These are phyloP conservation scores for Rhododendron molle DNA, from an alignment of 148 eudicot species.

Conservation along the genomic window DNA sequence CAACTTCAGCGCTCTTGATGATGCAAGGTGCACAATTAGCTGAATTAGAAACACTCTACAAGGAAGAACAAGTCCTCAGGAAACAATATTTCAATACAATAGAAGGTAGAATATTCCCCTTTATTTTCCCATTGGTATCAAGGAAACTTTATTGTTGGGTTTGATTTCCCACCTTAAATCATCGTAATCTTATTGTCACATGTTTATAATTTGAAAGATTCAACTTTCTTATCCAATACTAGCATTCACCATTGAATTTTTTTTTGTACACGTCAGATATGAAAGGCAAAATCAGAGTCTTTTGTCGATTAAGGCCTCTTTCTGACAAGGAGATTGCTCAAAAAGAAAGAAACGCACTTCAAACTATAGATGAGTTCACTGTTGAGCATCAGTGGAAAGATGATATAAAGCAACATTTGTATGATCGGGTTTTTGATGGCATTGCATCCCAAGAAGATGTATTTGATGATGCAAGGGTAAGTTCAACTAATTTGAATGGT, in stretches of 20 bases:
- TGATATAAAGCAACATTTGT: constrained; percentile 80
- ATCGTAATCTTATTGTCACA: not conserved
- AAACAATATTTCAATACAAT: constrained; percentile 86
- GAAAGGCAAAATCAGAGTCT: constrained; percentile 98
- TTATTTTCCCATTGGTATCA: not conserved
- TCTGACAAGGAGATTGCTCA: constrained; percentile 63
- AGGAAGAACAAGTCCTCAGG: constrained; percentile 82
- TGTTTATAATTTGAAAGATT: not conserved
- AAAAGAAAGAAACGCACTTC: constrained; percentile 48
- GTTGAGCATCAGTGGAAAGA: constrained; percentile 95
- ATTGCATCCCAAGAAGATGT: constrained; percentile 78
- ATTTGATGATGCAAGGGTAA: constrained; percentile 94
- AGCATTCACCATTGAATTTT: not conserved
- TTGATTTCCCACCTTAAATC: not conserved
- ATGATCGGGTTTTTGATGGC: constrained; percentile 92
- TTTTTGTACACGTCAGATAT: constrained; percentile 45
- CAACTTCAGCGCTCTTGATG: constrained; percentile 85
- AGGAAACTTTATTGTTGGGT: not conserved
- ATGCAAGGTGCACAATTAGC: constrained; percentile 85
- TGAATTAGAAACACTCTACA: constrained; percentile 78
- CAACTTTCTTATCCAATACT: not conserved
- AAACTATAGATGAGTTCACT: constrained; percentile 76
- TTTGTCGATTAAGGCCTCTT: constrained; percentile 83
- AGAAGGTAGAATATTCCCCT: constrained; percentile 52
- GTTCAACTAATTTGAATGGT: constrained; percentile 1